Conservation (phyloP, 176 grass and related monocot genomes). For the Luzula sylvatica region DNA sequence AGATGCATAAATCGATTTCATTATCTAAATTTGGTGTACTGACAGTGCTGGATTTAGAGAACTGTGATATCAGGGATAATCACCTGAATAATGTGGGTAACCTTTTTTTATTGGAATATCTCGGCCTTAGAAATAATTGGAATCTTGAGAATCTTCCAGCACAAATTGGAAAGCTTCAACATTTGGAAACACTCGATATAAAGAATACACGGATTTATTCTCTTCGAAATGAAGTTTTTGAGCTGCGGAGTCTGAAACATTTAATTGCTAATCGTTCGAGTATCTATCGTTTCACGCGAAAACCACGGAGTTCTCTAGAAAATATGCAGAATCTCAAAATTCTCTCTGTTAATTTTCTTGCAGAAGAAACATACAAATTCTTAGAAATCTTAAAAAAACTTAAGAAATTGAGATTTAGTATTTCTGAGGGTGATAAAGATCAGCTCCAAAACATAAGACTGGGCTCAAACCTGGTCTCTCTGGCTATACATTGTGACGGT, state of each 20-base stretch:
- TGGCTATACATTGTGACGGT: no score
- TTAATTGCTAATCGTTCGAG: background rate
- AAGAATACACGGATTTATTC: background rate
- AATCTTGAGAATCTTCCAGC: background rate
- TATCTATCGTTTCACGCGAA: no score
- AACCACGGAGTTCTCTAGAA: no score
- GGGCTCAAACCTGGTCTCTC: no score
- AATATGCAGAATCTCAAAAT: no score
- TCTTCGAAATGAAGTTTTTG: background rate
- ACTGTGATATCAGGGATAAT: background rate
- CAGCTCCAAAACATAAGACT: no score
- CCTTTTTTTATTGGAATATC: conserved; percentile 23
- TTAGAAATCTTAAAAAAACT: no score
- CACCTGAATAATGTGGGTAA: conserved; percentile 5
- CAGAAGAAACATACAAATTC: no score
- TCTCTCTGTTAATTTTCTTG: no score
- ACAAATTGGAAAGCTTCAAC: conserved; percentile 15
- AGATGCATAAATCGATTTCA: background rate
- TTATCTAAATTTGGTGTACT: conserved; percentile 14
- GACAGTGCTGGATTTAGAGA: conserved; percentile 30
- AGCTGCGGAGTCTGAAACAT: conserved; percentile 8
- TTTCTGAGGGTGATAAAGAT: no score
- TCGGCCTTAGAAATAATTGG: conserved; percentile 4
- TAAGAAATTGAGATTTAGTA: no score
- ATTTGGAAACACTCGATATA: conserved; percentile 24